Evolutionary conservation across 2,329 filamentous ascomycete genomes (phyloP).

Genomic region (Colletotrichum zoysiae): DNA sequence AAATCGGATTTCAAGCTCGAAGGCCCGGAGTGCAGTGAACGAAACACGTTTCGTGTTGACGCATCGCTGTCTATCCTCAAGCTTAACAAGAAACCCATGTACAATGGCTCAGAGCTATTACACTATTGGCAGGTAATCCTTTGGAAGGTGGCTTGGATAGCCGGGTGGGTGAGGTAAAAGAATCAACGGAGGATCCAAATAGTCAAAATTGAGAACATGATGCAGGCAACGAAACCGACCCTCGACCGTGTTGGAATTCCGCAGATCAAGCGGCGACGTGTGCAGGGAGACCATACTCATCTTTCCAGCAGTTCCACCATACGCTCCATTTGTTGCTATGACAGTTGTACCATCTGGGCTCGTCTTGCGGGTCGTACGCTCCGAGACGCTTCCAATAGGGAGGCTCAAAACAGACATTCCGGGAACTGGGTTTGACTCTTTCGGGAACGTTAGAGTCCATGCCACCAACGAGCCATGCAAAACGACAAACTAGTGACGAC

Average conservation of each 20-base stretch:
- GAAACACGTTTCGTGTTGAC: background rate
- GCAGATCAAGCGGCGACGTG: background rate
- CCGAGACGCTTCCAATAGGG: background rate
- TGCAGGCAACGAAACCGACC: background rate
- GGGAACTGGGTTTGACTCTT: background rate
- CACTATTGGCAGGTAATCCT: background rate
- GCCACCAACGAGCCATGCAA: too few relatives aligned
- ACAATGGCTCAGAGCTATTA: background rate
- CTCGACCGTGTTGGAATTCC: too few relatives aligned
- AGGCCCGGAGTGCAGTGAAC: too few relatives aligned
- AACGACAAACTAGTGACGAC: background rate
- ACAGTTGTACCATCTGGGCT: background rate
- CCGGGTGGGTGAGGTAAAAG: background rate
- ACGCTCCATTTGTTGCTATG: fast-evolving
- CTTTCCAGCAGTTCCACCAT: background rate
- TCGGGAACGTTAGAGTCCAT: background rate
- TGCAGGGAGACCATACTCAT: background rate
- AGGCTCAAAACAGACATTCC: background rate
- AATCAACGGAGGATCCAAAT: background rate
- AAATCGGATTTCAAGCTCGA: too few relatives aligned
- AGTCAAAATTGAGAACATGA: background rate
- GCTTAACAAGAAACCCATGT: background rate
- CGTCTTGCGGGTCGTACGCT: background rate
- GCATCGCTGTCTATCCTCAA: background rate
- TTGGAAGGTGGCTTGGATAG: background rate